phyloP scores from a whole-genome alignment of 148 eudicot species.

The Spergularia marina region DNA sequence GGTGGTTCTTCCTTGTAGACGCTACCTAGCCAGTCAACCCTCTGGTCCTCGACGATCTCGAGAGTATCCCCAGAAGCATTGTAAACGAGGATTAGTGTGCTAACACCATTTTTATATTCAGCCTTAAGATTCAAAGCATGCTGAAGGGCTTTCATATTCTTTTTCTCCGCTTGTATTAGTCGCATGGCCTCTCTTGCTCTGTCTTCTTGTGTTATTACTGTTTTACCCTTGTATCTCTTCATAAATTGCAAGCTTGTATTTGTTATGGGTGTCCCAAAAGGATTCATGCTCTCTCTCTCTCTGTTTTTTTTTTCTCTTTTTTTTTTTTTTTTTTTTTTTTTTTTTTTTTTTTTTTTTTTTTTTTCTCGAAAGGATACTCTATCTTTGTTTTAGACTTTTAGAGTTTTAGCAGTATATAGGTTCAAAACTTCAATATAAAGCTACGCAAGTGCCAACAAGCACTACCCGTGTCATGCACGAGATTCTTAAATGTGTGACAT shows the following conservation, averaged over 20 bases:
- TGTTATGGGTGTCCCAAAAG: slow-evolving; percentile 9
- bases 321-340: no score
- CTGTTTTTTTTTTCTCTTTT: no score
- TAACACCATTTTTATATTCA: neutral
- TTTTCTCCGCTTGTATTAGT: slow-evolving; percentile 1
- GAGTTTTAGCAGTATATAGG: no score
- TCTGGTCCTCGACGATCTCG: neutral
- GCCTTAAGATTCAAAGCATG: neutral
- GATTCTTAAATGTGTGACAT: no score
- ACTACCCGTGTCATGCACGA: no score
- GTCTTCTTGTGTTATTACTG: slow-evolving; percentile 13
- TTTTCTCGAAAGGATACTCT: neutral
- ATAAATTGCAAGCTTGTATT: neutral
- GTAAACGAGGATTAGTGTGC: slow-evolving; percentile 5
- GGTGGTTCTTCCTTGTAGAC: slow-evolving; percentile 13
- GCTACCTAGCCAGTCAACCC: neutral
- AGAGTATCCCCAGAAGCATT: neutral
- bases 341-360: neutral
- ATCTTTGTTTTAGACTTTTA: no score
- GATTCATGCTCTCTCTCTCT: no score
- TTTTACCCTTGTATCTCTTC: neutral
- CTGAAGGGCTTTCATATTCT: neutral
- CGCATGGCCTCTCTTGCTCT: slow-evolving; percentile 14
- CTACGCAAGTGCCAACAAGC: no score
- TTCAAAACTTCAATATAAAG: no score